These are phyloP conservation scores for Penicillium subrubescens DNA, from an alignment of 495 filamentous ascomycete species.

Conservation along the genomic window DNA sequence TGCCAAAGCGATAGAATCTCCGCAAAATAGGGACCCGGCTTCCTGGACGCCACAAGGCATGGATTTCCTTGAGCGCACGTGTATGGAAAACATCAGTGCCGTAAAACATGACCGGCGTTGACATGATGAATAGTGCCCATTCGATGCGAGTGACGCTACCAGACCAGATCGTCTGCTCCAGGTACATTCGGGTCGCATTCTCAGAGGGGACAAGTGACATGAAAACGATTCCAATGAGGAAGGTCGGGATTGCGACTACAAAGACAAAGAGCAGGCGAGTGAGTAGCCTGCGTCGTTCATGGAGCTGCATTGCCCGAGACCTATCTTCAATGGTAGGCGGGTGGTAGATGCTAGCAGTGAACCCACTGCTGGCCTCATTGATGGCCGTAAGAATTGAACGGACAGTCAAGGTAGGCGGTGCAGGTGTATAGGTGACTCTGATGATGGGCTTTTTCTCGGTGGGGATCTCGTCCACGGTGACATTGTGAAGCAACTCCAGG, in stretches of 20 bases:
- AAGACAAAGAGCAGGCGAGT: constrained; percentile 70
- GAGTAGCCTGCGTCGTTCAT: constrained; percentile 62
- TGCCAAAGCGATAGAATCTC: constrained; percentile 89
- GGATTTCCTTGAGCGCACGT: constrained; percentile 77
- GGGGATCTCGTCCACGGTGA: constrained; percentile 52
- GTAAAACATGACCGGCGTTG: constrained; percentile 89
- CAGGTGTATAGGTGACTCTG: constrained; percentile 69
- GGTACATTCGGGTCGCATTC: constrained; percentile 57
- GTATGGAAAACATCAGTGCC: constrained; percentile 85
- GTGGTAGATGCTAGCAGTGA: constrained; percentile 71
- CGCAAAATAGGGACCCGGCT: constrained; percentile 75
- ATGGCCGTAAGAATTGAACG: constrained; percentile 71
- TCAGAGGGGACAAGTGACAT: constrained; percentile 74
- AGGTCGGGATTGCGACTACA: constrained; percentile 79
- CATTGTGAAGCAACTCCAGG: constrained; percentile 52
- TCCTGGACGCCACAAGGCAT: constrained; percentile 75
- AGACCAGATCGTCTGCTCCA: constrained; percentile 70
- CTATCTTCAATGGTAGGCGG: constrained; percentile 85
- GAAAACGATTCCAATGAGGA: constrained; percentile 87
- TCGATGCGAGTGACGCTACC: constrained; percentile 76
- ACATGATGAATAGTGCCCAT: constrained; percentile 82
- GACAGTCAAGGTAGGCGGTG: constrained; percentile 71
- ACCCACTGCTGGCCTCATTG: constrained; percentile 61
- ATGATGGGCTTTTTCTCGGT: constrained; percentile 65
- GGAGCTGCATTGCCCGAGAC: constrained; percentile 67